Evolutionary conservation across 2,329 filamentous ascomycete genomes (phyloP), one percentile per base, ranked within the genome.

Genomic region (Pseudogymnoascus sp.): DNA sequence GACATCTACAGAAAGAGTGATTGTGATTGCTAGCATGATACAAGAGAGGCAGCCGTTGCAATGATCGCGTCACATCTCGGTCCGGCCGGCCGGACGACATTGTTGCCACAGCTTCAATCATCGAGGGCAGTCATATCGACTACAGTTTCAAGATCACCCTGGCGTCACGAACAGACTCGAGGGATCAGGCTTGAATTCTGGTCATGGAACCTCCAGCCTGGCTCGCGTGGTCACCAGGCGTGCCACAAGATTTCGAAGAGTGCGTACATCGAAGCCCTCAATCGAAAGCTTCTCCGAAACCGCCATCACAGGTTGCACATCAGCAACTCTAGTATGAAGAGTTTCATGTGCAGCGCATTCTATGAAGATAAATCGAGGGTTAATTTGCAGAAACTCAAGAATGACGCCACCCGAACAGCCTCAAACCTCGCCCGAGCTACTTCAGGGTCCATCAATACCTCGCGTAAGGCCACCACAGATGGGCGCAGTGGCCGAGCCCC

Each of bases 121-220:
- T 55, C 49, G n/a, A 55, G 25, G 49, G 49, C 49, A 33, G 49
- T n/a, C 5, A 38, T 65, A 35, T 64, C 67, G 5, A 55, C 63
- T 21, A 37, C 35, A 12, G 43, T 67, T 14, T 61, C 69, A 35
- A 63, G 64, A 41, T 63, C 63, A 16, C 38, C 61, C 11, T 63
- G 68, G 41, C 45, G 61, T 58, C 70, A 67, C 16, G 72, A 76
- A 45, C 80, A 82, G 65, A 72, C 68, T 35, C 79, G 83, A 37
- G 69, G 69, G 37, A 82, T 83, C 64, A 79, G 81, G 64, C 78
- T 84, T 63, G 78, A 76, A 60, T 67, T 76, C 16, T 83, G 81
- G 78, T 75, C 77, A 6, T 76, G 74, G 31, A 76, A 75, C 49
- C 66, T 76, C 28, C 76, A 81, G 65, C 70, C 73, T 12, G 74